Base-by-base conservation (phyloP, 768 basidiomycete genomes). In the Leccinum incarnatum region DNA sequence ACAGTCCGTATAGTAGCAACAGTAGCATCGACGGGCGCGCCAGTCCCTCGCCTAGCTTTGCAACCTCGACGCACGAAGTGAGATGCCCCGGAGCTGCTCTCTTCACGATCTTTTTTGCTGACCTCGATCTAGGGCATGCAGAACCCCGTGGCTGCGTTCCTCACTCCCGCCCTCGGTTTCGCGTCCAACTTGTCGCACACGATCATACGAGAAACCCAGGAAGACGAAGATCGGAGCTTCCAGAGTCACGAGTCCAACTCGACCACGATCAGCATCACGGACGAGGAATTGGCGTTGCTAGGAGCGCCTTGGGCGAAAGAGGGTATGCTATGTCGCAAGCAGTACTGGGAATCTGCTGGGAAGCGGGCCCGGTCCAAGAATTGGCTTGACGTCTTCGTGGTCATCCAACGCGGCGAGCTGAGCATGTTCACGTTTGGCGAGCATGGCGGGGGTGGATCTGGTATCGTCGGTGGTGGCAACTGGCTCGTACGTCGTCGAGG, bases 281-380 rank as follows among this genome's bases (percentile, higher is more conserved):
- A 98, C 66, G 97, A 98, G 73, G 94, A 97, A 74, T 80, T 99
- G 12, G 96, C 96, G 2, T 78, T 98, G 37, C 85, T 97, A 15
- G 97, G 97, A 15, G 87, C 97, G 5, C 97, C 97, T 0, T 99
- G 96, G 96, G 97, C 97, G 0, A 99, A 99, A 74, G 97, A 99
- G 73, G 97, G 97, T 12, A 91, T 96, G 80, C 83, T 99, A 9
- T 89, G 88, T 64, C 87, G 95, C 23, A 98, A 98, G 71, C 91
- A 94, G 61, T 98, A 95, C 71, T 95, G 91, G 87, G 96, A 98
- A 66, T 81, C 83, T 3, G 78, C 83, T 1, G 88, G 89, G 14
- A 94, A 91, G 70, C 79, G 95, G 27, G 87, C 93, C 7, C 95
- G 82, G 76, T 89, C 92, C 68, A 96, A 95, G 73, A 76, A 81